Percentiles rank a stretch among this genome's conserved stretches.
phyloP scores from a whole-genome alignment of 2,329 filamentous ascomycete species.

The Aspergillus ustus region DNA sequence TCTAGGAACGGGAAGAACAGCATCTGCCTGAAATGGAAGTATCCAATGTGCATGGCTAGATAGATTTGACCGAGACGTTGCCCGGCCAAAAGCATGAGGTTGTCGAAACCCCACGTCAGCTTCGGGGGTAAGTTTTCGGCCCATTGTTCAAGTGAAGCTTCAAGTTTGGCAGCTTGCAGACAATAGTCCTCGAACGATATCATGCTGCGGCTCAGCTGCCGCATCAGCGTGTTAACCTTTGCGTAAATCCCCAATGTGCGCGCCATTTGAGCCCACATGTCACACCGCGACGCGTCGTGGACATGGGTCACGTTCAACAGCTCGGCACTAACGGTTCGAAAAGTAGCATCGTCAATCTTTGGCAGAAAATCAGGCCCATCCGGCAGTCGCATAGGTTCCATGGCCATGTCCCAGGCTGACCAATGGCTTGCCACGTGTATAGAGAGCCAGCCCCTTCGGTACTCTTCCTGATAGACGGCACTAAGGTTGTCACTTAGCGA shows the following conservation, averaged over 20 bases:
- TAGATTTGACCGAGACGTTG: conserved; percentile 26
- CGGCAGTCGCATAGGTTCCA: conserved; percentile 19
- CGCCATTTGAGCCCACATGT: conserved; percentile 31
- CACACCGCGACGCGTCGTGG: conserved; percentile 13
- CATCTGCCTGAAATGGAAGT: conserved; percentile 29
- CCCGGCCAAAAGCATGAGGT: conserved; percentile 20
- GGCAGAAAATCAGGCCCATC: conserved; percentile 9
- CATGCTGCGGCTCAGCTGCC: conserved; percentile 20
- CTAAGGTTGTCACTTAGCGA: background rate
- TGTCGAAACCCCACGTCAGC: conserved; percentile 20
- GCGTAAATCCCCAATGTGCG: conserved; percentile 25
- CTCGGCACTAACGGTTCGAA: conserved; percentile 18
- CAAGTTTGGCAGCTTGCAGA: conserved; percentile 16
- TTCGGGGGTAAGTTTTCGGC: conserved; percentile 17
- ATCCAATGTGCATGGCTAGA: conserved; percentile 30
- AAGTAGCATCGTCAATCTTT: conserved; percentile 27
- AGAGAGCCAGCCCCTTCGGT: conserved; percentile 27
- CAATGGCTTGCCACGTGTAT: conserved; percentile 27
- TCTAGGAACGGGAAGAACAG: conserved; percentile 29
- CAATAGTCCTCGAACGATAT: conserved; percentile 26
- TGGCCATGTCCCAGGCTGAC: conserved; percentile 26
- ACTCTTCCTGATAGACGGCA: conserved; percentile 20
- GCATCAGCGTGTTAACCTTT: conserved; percentile 21
- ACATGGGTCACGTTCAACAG: conserved; percentile 4
- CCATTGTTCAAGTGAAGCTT: conserved; percentile 24